Base-by-base conservation (phyloP, 2,329 filamentous ascomycete genomes). In the Trichoderma koningiopsis region DNA sequence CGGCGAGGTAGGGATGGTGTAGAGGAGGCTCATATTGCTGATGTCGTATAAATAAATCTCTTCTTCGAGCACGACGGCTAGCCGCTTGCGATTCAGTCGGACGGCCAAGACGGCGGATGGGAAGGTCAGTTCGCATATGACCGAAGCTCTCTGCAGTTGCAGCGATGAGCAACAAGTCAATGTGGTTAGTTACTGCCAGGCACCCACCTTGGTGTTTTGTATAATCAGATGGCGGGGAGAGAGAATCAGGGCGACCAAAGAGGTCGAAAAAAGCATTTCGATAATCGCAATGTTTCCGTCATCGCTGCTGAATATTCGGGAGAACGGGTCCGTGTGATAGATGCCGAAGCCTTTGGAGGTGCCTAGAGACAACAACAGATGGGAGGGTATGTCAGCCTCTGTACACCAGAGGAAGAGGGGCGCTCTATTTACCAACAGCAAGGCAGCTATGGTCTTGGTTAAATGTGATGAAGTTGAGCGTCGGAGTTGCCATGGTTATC, bases 21-120 rank as follows among this genome's bases (percentile, higher is more conserved):
- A 92, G 52, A 98, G 85, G 70, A 98, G 88, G 76, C 92, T 95
- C 95, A 99, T 98, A 78, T 97, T 98, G 81, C 94, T 94, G 73
- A 99, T 98, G 79, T 99, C 96, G 83, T 99, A 99, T 60, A 99
- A 87, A 81, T 98, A 99, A 72, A 98, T 97, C 78, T 97, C 92
- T 75, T 97, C 94, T 79, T 99, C 96, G 68, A 98, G 86, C 16
- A 98, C 91, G 37, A 99, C 94, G 14, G 96, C 93, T 31, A 99
- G 87, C 47, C 96, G 90, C 80, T 97, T 98, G 74, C 96, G 88
- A 80, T 99, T 99, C 76, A 99, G 85, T 73, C 94, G 92, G 70
- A 99, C 93, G 24, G 95, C 94, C 52, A 98, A 88, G 13, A 99
- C 94, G 61, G 94, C 94, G n/a, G 94, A 97, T 14, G 95, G 95